Conservation (phyloP, 441 rosid species). For the Aleurites moluccanus region DNA sequence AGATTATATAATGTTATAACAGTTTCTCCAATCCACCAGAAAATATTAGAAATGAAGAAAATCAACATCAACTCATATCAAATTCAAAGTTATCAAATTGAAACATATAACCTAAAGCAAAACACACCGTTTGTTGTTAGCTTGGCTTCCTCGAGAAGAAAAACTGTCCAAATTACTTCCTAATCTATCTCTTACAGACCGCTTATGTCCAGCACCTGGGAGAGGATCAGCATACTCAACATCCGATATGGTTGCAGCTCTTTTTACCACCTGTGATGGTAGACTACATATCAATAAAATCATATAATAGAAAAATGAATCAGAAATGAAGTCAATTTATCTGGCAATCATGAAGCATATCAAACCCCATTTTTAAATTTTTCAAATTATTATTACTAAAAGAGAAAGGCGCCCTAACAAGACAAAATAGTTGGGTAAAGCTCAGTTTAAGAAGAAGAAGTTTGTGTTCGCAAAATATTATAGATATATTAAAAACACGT, state of each 20-base stretch:
- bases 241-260: constrained; percentile 46
- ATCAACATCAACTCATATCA: neutral
- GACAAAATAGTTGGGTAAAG: neutral
- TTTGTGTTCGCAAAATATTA: neutral
- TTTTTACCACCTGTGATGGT: constrained; percentile 69
- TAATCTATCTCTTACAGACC: constrained; percentile 79
- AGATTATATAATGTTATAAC: neutral
- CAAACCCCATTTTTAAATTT: neutral
- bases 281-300: constrained; percentile 9
- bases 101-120: constrained; percentile 14
- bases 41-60: neutral
- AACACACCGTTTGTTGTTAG: constrained; percentile 58
- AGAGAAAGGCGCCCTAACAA: neutral
- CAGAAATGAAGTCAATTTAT: neutral
- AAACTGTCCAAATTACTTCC: constrained; percentile 54
- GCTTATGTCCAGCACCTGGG: constrained; percentile 57
- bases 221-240: constrained; percentile 34
- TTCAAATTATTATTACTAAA: neutral
- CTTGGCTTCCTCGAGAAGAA: constrained; percentile 28
- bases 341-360: neutral
- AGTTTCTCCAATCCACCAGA: neutral
- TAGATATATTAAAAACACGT: neutral
- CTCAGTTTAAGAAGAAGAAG: neutral
- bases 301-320: neutral
- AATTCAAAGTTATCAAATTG: constrained; percentile 3